phyloP scores from a whole-genome alignment of 345 rosid species.

The Cochlearia excelsa region DNA sequence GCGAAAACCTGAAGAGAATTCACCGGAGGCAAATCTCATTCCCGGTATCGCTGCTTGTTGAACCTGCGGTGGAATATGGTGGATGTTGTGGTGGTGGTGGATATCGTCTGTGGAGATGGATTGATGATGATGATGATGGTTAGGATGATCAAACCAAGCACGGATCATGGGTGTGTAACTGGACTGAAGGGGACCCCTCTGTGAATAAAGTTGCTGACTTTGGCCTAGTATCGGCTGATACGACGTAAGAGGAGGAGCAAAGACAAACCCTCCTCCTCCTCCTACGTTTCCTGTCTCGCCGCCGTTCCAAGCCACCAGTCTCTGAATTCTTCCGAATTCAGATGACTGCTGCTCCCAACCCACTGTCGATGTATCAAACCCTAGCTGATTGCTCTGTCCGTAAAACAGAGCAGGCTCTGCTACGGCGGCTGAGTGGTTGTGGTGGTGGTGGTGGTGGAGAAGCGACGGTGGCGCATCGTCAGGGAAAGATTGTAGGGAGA shows the following conservation, averaged over 20 bases:
- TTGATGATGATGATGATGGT: slow-evolving; percentile 47
- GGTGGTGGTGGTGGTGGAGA: too few species aligned
- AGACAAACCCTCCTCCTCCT: slow-evolving; percentile 52
- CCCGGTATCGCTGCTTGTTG: slow-evolving; percentile 49
- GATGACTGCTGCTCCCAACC: slow-evolving; percentile 57
- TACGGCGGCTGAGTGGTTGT: too few species aligned
- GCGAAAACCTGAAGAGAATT: slow-evolving; percentile 18
- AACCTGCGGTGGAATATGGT: slow-evolving; percentile 37
- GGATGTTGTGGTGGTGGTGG: slow-evolving; percentile 18
- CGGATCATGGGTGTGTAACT: slow-evolving; percentile 70
- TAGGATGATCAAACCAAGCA: slow-evolving; percentile 73
- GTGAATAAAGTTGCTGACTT: slow-evolving; percentile 54
- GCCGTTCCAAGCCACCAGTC: slow-evolving; percentile 57
- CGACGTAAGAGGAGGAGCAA: slow-evolving; percentile 47
- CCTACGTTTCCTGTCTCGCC: slow-evolving; percentile 35
- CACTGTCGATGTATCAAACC: slow-evolving; percentile 47
- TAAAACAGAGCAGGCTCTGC: slow-evolving; percentile 39
- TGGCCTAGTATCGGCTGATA: slow-evolving; percentile 57
- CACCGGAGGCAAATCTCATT: slow-evolving; percentile 44
- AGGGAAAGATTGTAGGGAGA: slow-evolving; percentile 74
- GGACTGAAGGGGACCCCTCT: slow-evolving; percentile 99
- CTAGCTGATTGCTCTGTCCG: slow-evolving; percentile 41
- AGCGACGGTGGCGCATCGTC: too few species aligned
- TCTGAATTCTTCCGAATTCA: slow-evolving; percentile 55
- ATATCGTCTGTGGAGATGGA: slow-evolving; percentile 12